Conservation (phyloP, 2,329 filamentous ascomycete genomes). For the Colletotrichum sojae region DNA sequence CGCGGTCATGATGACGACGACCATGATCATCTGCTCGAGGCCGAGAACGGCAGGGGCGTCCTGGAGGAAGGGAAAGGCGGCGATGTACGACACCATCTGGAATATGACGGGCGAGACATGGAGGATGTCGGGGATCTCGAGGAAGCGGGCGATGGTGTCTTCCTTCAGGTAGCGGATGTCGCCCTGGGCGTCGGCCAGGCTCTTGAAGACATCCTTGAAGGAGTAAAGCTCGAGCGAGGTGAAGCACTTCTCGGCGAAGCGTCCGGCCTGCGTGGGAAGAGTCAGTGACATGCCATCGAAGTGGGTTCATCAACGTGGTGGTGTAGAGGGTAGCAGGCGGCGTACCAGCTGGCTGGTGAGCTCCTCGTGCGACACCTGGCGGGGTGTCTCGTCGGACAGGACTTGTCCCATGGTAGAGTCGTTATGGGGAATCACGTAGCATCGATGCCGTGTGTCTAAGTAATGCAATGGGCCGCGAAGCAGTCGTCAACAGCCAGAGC, state of each 20-base stretch:
- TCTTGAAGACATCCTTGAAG: constrained; percentile 80
- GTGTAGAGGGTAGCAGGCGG: not conserved
- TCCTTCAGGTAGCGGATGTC: constrained; percentile 77
- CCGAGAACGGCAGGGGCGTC: constrained; percentile 80
- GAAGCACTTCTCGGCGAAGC: constrained; percentile 79
- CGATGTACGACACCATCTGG: constrained; percentile 79
- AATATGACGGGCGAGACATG: constrained; percentile 78
- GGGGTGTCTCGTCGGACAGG: constrained; percentile 61
- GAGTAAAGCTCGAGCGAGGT: constrained; percentile 80
- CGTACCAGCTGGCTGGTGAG: constrained; percentile 66
- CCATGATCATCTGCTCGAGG: constrained; percentile 79
- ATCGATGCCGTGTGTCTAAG: not conserved
- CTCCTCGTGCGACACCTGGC: constrained; percentile 64
- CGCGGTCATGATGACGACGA: constrained; percentile 80
- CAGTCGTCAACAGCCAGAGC: constrained; percentile 7
- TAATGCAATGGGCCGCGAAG: constrained; percentile 2
- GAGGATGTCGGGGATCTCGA: constrained; percentile 80
- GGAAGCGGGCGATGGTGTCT: constrained; percentile 78
- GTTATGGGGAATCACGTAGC: not conserved
- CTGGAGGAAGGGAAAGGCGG: constrained; percentile 80
- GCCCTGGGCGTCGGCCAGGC: constrained; percentile 75
- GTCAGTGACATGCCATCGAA: constrained; percentile 25
- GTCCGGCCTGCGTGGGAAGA: constrained; percentile 62
- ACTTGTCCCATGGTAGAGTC: constrained; percentile 64
- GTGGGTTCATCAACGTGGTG: not conserved